A percentile compares a stretch with the other conserved stretches of the same genome.
Evolutionary conservation across 1,284 basidiomycete genomes (phyloP).

Genomic region (Naganishia sp.): DNA sequence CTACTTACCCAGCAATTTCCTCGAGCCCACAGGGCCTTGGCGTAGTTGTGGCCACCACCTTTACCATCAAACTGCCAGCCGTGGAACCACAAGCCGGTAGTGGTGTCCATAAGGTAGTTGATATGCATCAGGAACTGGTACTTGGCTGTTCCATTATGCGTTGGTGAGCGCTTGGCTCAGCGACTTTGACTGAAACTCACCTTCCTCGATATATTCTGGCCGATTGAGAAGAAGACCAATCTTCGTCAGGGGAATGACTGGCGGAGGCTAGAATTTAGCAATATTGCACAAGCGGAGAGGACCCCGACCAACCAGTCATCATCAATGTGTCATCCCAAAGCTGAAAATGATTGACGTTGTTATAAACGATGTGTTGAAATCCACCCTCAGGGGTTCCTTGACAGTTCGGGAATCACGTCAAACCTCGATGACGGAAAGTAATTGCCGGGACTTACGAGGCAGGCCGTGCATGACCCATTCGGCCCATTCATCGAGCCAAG

Average conservation of each 20-base stretch:
- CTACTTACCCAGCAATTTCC: conserved; percentile 62
- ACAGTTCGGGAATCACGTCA: background rate
- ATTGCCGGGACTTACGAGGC: conserved; percentile 46
- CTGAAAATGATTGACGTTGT: conserved; percentile 60
- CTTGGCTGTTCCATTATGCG: conserved; percentile 36
- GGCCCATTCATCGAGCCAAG: conserved; percentile 64
- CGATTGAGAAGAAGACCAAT: conserved; percentile 62
- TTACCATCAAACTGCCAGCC: conserved; percentile 53
- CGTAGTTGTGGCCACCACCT: conserved; percentile 55
- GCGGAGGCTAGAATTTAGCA: background rate
- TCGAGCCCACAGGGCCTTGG: conserved; percentile 63
- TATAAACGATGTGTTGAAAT: conserved; percentile 64
- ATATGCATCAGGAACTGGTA: conserved; percentile 44
- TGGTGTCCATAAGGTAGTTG: conserved; percentile 47
- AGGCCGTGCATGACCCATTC: conserved; percentile 67
- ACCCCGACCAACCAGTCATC: conserved; percentile 57
- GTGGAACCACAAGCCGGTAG: conserved; percentile 49
- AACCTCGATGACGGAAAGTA: background rate
- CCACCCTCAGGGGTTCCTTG: conserved; percentile 61
- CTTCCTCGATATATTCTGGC: conserved; percentile 64
- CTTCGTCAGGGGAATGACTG: conserved; percentile 63
- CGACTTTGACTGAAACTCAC: conserved; percentile 55
- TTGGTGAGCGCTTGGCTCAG: background rate
- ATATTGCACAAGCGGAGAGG: background rate
- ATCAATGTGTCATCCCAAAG: conserved; percentile 69